Evolutionary conservation across 2,329 filamentous ascomycete genomes (phyloP), one percentile per base, ranked within the genome.

Genomic region (Proliferodiscus dingleyae): DNA sequence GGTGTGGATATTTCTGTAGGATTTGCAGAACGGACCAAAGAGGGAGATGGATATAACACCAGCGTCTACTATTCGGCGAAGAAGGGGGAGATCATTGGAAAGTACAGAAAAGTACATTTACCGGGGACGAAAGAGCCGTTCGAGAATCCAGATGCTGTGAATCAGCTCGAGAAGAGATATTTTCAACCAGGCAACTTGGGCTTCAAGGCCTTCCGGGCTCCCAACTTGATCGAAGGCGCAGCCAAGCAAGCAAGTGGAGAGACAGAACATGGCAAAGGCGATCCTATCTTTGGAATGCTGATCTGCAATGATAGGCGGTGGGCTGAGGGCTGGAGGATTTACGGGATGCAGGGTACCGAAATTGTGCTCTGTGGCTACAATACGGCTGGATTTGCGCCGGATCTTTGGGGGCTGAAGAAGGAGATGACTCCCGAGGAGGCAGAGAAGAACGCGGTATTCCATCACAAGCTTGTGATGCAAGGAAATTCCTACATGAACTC

Each of bases 161-260:
- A 77, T 53, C 75, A 78, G 60, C 67, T 78, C 3, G 75, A 78
- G 58, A 78, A 78, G 60, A 61, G 71, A 26, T 78, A 77, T 55
- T 78, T 78, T 57, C 63, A 64, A 21, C 71, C 73, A 0, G 75
- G 75, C 1, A 61, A 78, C 44, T 61, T 77, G 3, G 75, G 74
- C 0, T 78, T 77, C 61, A 60, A 69, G 43, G 74, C 74, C 1
- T 78, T 78, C 47, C 67, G 75, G 19, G 72, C 67, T 0, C 72
- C 74, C 0, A 69, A 66, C 0, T 63, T 78, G 7, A 54, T 77
- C 0, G 37, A 56, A 0, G 64, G 59, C 33, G 64, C 61, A 1
- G 41, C 62, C 23, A 71, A 68, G 49, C 63, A 66, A 39, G 55
- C 56, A 3, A 55, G 60, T 24, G 53, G 52, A 15, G 34, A 41